Conservation (phyloP, 169 alveolate species). For the Fabrea salina region DNA sequence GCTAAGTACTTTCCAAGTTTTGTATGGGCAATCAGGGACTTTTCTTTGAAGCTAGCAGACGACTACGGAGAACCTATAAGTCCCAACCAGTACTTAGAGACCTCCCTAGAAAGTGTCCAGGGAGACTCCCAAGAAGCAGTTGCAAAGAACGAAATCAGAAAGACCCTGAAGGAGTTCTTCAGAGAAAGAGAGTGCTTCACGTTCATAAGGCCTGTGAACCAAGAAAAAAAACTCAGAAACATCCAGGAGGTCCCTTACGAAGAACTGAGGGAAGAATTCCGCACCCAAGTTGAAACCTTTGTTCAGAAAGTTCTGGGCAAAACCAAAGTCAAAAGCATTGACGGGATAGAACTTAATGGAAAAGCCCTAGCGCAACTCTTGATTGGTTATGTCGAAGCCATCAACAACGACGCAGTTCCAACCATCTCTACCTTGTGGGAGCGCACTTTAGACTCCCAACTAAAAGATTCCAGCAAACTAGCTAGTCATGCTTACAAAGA, state of each 20-base stretch:
- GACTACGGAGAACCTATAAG: slow-evolving; percentile 62
- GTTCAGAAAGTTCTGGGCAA: slow-evolving; percentile 56
- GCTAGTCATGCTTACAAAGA: background rate
- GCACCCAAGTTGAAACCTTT: slow-evolving; percentile 63
- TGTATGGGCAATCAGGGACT: slow-evolving; percentile 82
- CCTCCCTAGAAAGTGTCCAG: slow-evolving; percentile 48
- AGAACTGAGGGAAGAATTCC: slow-evolving; percentile 72
- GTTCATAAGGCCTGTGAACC: slow-evolving; percentile 71
- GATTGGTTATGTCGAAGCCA: slow-evolving; percentile 65
- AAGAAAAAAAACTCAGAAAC: slow-evolving; percentile 71
- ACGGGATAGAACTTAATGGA: slow-evolving; percentile 74
- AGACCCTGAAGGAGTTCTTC: slow-evolving; percentile 67
- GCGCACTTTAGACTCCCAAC: slow-evolving; percentile 18
- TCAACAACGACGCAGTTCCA: slow-evolving; percentile 81
- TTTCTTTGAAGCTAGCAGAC: slow-evolving; percentile 72
- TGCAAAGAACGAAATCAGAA: slow-evolving; percentile 74
- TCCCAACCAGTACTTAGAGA: slow-evolving; percentile 69
- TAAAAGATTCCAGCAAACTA: background rate
- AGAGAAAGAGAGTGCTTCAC: slow-evolving; percentile 79
- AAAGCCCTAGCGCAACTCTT: slow-evolving; percentile 61
- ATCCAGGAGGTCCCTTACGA: slow-evolving; percentile 69
- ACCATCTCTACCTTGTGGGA: slow-evolving; percentile 83
- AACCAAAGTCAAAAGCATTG: slow-evolving; percentile 62
- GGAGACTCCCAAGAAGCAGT: slow-evolving; percentile 49
- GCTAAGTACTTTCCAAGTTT: slow-evolving; percentile 75